phyloP scores from a whole-genome alignment of 1,284 basidiomycete species.

The Omphalotus olearius region DNA sequence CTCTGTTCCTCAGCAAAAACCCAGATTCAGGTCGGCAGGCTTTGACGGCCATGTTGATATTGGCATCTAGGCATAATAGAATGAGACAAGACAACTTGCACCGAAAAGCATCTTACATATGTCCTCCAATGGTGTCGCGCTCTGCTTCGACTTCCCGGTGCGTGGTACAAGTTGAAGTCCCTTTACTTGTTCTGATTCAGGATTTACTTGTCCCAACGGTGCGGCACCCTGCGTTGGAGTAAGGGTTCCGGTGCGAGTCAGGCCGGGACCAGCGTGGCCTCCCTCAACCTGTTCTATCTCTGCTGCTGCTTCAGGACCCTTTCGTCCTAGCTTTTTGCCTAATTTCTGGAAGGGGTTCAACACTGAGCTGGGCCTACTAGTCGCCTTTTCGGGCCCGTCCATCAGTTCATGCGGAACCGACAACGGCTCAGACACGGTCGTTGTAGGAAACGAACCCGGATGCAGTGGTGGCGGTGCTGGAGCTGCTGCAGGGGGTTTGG shows the following conservation, averaged over 20 bases:
- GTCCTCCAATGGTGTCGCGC: constrained; percentile 53
- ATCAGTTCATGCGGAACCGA: neutral
- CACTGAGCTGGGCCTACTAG: constrained; percentile 3
- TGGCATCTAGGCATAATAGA: constrained; percentile 41
- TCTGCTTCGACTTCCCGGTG: constrained; percentile 2
- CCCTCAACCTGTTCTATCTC: no score
- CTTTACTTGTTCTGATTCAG: no score
- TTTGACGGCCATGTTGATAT: constrained; percentile 73
- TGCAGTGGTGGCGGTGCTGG: constrained; percentile 1
- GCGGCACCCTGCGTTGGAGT: no score
- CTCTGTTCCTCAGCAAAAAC: constrained; percentile 57
- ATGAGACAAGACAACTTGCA: neutral
- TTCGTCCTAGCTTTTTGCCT: constrained; percentile 1
- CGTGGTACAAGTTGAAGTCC: no score
- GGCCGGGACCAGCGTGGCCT: no score
- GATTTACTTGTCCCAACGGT: no score
- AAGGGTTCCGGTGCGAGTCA: no score
- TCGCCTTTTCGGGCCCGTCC: neutral
- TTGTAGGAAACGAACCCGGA: neutral
- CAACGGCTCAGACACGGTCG: neutral
- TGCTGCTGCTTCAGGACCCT: no score
- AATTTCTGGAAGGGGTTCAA: constrained; percentile 6
- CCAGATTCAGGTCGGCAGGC: constrained; percentile 72
- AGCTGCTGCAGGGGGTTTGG: constrained; percentile 4
- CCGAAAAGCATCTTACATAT: constrained; percentile 43